These are phyloP conservation scores for Fusarium pseudograminearum DNA, from an alignment of 2,329 filamentous ascomycete genomes.

Conservation along the genomic window DNA sequence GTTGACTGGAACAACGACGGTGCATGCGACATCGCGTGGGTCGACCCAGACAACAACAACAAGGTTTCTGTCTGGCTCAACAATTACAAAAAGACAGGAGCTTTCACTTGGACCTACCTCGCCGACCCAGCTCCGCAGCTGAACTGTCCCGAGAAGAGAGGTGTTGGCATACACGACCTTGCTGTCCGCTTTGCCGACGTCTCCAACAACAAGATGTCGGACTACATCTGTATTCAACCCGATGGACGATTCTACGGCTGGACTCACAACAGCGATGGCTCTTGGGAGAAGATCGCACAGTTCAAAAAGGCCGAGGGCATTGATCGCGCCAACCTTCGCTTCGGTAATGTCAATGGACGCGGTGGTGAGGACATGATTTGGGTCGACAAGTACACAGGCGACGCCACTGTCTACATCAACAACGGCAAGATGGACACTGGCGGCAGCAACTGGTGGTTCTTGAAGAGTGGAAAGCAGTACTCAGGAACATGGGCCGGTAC, in stretches of 20 bases:
- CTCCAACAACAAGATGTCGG: slow-evolving; percentile 28
- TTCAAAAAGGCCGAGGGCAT: slow-evolving; percentile 12
- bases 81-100: background rate
- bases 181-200: slow-evolving; percentile 47
- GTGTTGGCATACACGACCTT: slow-evolving; percentile 2
- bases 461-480: slow-evolving; percentile 24
- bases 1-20: slow-evolving; percentile 22
- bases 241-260: slow-evolving; percentile 12
- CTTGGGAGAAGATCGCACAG: slow-evolving; percentile 10
- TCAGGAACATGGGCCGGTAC: background rate
- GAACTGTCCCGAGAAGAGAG: slow-evolving; percentile 3
- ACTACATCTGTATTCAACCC: slow-evolving; percentile 17
- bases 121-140: background rate
- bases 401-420: slow-evolving; percentile 10
- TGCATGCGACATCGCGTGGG: slow-evolving; percentile 10
- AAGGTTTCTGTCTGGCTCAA: slow-evolving; percentile 18
- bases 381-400: slow-evolving; percentile 29
- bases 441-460: slow-evolving; percentile 5
- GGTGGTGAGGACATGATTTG: slow-evolving; percentile 25
- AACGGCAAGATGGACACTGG: slow-evolving; percentile 13
- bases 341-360: slow-evolving; percentile 12
- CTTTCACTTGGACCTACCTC: background rate
- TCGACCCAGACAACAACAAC: slow-evolving; percentile 8
- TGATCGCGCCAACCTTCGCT: slow-evolving; percentile 28
- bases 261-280: slow-evolving; percentile 10